Percentiles rank a stretch among this genome's conserved stretches.
These are phyloP conservation scores for Fusarium nisikadoi DNA, from an alignment of 2,329 filamentous ascomycete species.

Conservation along the genomic window DNA sequence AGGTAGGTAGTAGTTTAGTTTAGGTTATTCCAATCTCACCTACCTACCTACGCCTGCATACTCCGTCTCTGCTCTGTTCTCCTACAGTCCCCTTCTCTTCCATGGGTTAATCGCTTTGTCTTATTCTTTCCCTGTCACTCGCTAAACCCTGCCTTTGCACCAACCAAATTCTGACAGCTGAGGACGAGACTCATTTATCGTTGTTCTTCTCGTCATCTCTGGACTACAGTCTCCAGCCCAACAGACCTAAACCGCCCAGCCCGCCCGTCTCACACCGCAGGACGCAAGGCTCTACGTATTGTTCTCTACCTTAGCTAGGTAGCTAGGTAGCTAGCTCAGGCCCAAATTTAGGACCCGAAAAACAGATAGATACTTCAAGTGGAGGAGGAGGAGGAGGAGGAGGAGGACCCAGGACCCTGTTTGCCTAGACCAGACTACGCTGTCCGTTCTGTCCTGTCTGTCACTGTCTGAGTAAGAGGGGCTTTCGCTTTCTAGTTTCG, in stretches of 20 bases:
- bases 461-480: constrained; percentile 30
- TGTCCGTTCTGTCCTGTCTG: not conserved
- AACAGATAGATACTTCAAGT: not conserved
- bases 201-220: not conserved
- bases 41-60: not conserved
- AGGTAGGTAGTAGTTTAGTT: constrained; percentile 19
- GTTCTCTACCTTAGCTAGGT: not conserved
- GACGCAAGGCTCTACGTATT: constrained; percentile 5
- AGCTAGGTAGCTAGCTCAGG: not conserved
- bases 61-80: not conserved
- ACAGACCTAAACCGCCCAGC: not conserved
- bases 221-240: not conserved
- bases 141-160: constrained; percentile 31
- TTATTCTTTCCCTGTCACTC: constrained; percentile 21
- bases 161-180: constrained; percentile 10
- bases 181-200: not conserved
- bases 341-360: not conserved
- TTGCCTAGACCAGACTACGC: not conserved
- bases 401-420: constrained; percentile 4
- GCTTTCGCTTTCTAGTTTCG: constrained; percentile 11
- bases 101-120: constrained; percentile 1
- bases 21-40: constrained; percentile 11
- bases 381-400: constrained; percentile 13
- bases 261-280: not conserved
- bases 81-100: not conserved